phyloP scores from a whole-genome alignment of 1,284 basidiomycete genomes.

The Ustilago trichophora region DNA sequence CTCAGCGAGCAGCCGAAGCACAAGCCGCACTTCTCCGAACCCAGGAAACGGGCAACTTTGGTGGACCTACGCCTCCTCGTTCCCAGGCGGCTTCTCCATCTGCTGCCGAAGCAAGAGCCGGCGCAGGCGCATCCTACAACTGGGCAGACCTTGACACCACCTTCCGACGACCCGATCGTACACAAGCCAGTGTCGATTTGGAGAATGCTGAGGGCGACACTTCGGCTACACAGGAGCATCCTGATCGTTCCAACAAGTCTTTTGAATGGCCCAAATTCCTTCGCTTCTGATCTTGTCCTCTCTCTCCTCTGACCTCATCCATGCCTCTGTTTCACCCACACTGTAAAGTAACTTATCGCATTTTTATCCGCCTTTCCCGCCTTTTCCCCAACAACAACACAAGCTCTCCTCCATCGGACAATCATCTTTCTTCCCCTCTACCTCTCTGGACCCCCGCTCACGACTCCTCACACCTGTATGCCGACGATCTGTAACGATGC shows the following conservation, averaged over 20 bases:
- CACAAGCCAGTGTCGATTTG: background rate
- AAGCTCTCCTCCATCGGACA: background rate
- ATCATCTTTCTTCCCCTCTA: background rate
- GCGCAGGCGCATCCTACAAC: conserved; percentile 14
- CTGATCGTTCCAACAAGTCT: conserved; percentile 9
- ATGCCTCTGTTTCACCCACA: background rate
- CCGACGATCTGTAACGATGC: background rate
- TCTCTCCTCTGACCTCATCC: no score
- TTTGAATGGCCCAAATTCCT: conserved; percentile 43
- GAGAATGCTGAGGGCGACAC: conserved; percentile 4
- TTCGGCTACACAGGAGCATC: background rate
- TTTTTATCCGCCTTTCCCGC: background rate
- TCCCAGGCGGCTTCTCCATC: conserved; percentile 11
- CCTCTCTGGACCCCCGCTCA: background rate
- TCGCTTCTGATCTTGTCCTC: conserved; percentile 20
- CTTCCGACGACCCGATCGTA: background rate
- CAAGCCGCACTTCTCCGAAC: conserved; percentile 11
- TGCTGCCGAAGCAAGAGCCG: background rate
- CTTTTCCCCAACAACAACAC: no score
- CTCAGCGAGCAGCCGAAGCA: conserved; percentile 29
- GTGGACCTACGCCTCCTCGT: conserved; percentile 20
- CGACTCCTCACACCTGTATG: background rate
- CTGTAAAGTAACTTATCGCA: background rate
- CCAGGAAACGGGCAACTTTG: background rate
- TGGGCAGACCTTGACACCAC: conserved; percentile 28